Conservation (phyloP, 768 basidiomycete species). For the Calocybe gangraenosa region DNA sequence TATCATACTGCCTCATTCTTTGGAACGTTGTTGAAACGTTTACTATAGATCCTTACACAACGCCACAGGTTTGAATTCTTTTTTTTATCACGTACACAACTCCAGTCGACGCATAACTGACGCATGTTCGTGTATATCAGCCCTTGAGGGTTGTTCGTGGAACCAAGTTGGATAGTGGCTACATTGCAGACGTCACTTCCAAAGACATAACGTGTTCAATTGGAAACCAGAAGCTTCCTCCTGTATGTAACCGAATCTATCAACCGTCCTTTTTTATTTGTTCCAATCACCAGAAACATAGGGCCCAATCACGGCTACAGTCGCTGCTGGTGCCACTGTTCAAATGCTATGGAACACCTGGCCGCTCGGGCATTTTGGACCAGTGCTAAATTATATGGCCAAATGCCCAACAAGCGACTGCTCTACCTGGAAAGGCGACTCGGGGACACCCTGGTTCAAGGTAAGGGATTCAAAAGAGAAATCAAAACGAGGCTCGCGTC, state of each 20-base stretch:
- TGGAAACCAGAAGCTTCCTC: conserved; percentile 31
- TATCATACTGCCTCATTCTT: too few relatives aligned
- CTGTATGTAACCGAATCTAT: conserved; percentile 17
- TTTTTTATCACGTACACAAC: neutral
- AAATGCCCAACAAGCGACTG: conserved; percentile 31
- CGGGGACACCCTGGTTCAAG: conserved; percentile 37
- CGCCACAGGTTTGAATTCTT: neutral
- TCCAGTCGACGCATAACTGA: too few relatives aligned
- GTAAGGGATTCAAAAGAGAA: conserved; percentile 16
- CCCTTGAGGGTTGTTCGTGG: conserved; percentile 30
- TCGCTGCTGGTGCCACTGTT: conserved; percentile 31
- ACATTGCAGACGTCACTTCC: conserved; percentile 26
- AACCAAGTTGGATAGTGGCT: conserved; percentile 33
- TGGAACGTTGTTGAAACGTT: neutral
- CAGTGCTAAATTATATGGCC: conserved; percentile 37
- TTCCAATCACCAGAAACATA: conserved; percentile 4
- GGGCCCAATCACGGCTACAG: conserved; percentile 31
- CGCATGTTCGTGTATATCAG: too few relatives aligned
- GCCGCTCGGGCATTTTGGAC: conserved; percentile 34
- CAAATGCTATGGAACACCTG: conserved; percentile 35
- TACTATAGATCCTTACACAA: conserved; percentile 4
- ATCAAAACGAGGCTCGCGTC: too few relatives aligned
- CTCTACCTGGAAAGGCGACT: conserved; percentile 31
- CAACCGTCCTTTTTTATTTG: too few relatives aligned
- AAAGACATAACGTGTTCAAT: conserved; percentile 34